These are phyloP conservation scores for Clonostachys sp. DNA, from an alignment of 2,329 filamentous ascomycete genomes.

Conservation along the genomic window DNA sequence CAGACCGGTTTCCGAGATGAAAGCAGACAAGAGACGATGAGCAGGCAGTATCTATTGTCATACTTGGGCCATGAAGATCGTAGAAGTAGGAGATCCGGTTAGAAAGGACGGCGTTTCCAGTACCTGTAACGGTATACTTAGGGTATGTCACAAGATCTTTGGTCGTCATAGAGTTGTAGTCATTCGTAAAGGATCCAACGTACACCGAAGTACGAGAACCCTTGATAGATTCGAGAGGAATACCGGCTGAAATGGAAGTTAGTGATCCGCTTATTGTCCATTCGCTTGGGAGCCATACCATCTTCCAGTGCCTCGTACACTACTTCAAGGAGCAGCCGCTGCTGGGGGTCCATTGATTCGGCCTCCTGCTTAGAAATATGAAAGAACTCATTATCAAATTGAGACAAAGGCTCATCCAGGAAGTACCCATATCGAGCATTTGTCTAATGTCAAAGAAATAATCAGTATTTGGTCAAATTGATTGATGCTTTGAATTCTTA, in stretches of 20 bases:
- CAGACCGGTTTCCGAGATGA: constrained; percentile 21
- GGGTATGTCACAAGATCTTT: constrained; percentile 22
- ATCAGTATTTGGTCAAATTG: not conserved
- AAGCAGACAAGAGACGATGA: constrained; percentile 25
- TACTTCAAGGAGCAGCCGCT: constrained; percentile 30
- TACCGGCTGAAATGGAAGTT: constrained; percentile 12
- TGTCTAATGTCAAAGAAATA: not conserved
- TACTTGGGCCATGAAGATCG: constrained; percentile 25
- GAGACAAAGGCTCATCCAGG: constrained; percentile 24
- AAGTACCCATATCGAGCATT: constrained; percentile 20
- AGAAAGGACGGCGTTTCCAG: constrained; percentile 16
- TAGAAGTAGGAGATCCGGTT: constrained; percentile 28
- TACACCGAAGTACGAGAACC: constrained; percentile 19
- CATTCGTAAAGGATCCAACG: constrained; percentile 19
- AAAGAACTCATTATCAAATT: constrained; percentile 30
- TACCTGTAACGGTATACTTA: constrained; percentile 24
- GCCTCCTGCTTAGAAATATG: constrained; percentile 29
- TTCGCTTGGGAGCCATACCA: not conserved
- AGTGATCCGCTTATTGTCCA: not conserved
- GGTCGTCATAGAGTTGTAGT: constrained; percentile 13
- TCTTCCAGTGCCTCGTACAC: constrained; percentile 32
- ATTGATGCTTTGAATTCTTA: constrained; percentile 2
- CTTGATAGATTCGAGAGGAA: constrained; percentile 16
- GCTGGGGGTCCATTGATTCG: constrained; percentile 35
- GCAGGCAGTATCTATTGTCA: constrained; percentile 33